Evolutionary conservation across 2,329 filamentous ascomycete genomes (phyloP), one percentile per base, ranked within the genome.

Genomic region (Fusarium zealandicum): DNA sequence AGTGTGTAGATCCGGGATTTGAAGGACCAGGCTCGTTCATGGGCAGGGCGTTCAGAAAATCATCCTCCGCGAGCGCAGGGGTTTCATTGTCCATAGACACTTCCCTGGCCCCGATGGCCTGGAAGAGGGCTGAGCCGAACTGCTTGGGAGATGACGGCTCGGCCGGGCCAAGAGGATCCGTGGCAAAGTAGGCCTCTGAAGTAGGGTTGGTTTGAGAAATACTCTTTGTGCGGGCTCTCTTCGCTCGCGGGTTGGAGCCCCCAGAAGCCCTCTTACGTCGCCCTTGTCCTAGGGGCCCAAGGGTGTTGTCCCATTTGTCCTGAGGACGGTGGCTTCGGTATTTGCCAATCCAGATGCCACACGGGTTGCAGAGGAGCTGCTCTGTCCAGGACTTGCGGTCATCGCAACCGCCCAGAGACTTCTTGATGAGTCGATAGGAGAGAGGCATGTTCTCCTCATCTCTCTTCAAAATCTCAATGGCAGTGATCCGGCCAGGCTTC

Each of bases 301-400:
- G 76, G 51, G 82, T 82, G 59, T 85, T 90, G 61, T 89, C 88
- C 93, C 93, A 99, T 61, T 88, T 87, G 56, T 93, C 86, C 47
- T 86, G 80, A 3, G 95, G 95, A 8, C 95, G 87, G 78, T 96
- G 95, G 18, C 78, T 82, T 69, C 90, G 92, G 73, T 89, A 92
- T 69, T 97, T 98, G 56, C 88, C 87, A 65, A 99, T 87, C 92
- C 92, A 99, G 35, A 99, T 86, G 14, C 95, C 95, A 71, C 95
- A 99, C 53, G 93, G 92, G 72, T 99, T 99, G 80, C 95, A 99
- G 31, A 98, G 82, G 22, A 90, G 81, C 50, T 90, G 82, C 65
- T 90, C 84, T 37, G 82, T 83, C 80, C 90, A 97, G 4, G 74
- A 69, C 33, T 82, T 80, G 70, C 87, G 88, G 70, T 90, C 86